Percentiles rank a stretch among this genome's conserved stretches.
Conservation (phyloP, 2,329 filamentous ascomycete species). For the Chaetomium olivaceum region DNA sequence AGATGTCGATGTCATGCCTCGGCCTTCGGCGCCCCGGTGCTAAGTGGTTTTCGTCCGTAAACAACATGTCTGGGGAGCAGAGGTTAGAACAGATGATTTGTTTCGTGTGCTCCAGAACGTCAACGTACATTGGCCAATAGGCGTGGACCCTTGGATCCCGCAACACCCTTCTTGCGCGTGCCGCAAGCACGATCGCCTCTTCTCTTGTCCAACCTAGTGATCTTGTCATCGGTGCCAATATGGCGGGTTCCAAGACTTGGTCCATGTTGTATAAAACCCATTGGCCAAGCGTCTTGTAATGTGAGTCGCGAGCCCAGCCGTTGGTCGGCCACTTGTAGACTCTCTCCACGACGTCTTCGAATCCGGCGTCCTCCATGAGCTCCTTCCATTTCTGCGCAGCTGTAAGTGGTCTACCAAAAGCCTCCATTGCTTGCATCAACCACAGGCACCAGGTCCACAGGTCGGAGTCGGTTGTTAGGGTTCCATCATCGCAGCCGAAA, state of each 20-base stretch:
- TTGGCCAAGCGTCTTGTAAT: conserved; percentile 34
- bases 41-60: background rate
- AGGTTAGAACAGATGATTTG: background rate
- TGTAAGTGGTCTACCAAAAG: background rate
- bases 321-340: conserved; percentile 36
- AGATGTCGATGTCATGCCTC: too few relatives aligned
- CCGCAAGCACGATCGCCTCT: conserved; percentile 33
- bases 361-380: conserved; percentile 32
- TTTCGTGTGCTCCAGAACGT: background rate
- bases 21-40: too few relatives aligned
- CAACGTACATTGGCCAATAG: conserved; percentile 28
- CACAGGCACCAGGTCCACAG: background rate
- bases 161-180: conserved; percentile 19
- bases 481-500: conserved; percentile 25
- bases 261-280: conserved; percentile 21
- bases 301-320: conserved; percentile 34
- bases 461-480: background rate
- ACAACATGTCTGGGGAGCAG: background rate
- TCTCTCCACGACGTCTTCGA: conserved; percentile 33
- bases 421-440: conserved; percentile 16
- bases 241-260: background rate
- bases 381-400: conserved; percentile 16
- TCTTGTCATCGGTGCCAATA: conserved; percentile 36
- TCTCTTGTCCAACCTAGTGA: conserved; percentile 34
- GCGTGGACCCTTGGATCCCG: conserved; percentile 25